Evolutionary conservation across 495 filamentous ascomycete species (phyloP).

Genomic region (Aspergillus bridgeri): DNA sequence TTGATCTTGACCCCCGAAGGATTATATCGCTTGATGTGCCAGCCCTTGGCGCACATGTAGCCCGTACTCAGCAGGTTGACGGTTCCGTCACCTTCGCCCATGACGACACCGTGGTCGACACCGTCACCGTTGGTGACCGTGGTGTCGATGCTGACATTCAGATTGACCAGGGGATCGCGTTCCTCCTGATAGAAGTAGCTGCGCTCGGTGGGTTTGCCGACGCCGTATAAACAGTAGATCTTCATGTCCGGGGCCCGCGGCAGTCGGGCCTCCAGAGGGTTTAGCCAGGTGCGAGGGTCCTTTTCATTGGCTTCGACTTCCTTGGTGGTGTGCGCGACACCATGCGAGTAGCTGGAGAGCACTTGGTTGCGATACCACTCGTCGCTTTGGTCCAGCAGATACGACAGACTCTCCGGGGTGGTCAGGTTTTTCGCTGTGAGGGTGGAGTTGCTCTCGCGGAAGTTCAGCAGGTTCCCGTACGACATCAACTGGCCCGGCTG

Average conservation of each 20-base stretch:
- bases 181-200: slow-evolving; percentile 87
- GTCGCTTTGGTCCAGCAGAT: slow-evolving; percentile 73
- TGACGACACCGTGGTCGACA: slow-evolving; percentile 81
- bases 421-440: slow-evolving; percentile 72
- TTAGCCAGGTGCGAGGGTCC: slow-evolving; percentile 84
- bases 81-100: slow-evolving; percentile 95
- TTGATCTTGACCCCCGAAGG: slow-evolving; percentile 77
- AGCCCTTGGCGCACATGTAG: slow-evolving; percentile 96
- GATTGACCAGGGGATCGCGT: slow-evolving; percentile 55
- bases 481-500: slow-evolving; percentile 62
- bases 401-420: slow-evolving; percentile 68
- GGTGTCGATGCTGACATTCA: slow-evolving; percentile 92
- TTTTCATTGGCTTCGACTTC: slow-evolving; percentile 87
- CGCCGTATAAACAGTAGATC: slow-evolving; percentile 96
- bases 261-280: slow-evolving; percentile 86
- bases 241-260: slow-evolving; percentile 88
- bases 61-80: slow-evolving; percentile 83
- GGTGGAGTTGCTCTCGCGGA: slow-evolving; percentile 66
- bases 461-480: slow-evolving; percentile 83
- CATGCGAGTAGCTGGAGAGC: slow-evolving; percentile 74
- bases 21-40: slow-evolving; percentile 88
- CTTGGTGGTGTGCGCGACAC: slow-evolving; percentile 73
- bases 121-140: slow-evolving; percentile 60
- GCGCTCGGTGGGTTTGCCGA: slow-evolving; percentile 87
- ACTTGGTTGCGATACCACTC: slow-evolving; percentile 80